Base-by-base conservation (phyloP, 2,329 filamentous ascomycete genomes). In the Parascedosporium putredinis region DNA sequence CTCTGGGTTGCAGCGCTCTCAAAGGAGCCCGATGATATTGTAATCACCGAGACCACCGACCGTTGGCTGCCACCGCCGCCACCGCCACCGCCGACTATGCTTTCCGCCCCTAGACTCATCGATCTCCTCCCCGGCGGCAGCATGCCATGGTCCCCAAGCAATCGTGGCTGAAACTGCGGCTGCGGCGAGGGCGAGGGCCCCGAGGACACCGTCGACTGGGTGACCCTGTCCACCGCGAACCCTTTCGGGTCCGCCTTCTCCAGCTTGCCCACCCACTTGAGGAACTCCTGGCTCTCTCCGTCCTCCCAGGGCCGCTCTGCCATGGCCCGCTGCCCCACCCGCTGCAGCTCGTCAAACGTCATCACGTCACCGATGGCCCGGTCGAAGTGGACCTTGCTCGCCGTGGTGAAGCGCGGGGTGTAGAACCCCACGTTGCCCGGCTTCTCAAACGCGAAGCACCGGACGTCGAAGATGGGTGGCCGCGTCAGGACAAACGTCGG, bases 391-490 rank as follows among this genome's bases (percentile, higher is more conserved):
- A 94, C 72, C 59, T 91, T 94, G 51, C 79, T 74, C 3, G 91
- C 78, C 2, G 77, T 72, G 1, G 89, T 85, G 58, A 95, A 94
- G 1, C 89, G 76, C 48, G 88, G 76, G 52, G 82, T 83, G 70
- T 80, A 88, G 58, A 86, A 89, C 1, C 74, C 73, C 12, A 79
- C 81, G 58, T 84, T 83, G 3, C 79, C 75, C 2, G 77, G 74
- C 58, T 83, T 86, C 52, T 88, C 84, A 56, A 89, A 95, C 1
- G 84, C 83, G 54, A 87, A 86, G 49, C 88, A 90, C 22, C 86
- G 73, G 52, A 95, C 70, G 56, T 95, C 90, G 50, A 89, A 86
- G 0, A 95, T 79, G 18, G 88, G 76, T 0, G 88, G 88, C 0
- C 73, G 69, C 5, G 73, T 75, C 62, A 95, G 95, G 1, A 83